Evolutionary conservation across 1,284 basidiomycete genomes (phyloP), one percentile per base, ranked within the genome.

Genomic region (Naganishia albida): DNA sequence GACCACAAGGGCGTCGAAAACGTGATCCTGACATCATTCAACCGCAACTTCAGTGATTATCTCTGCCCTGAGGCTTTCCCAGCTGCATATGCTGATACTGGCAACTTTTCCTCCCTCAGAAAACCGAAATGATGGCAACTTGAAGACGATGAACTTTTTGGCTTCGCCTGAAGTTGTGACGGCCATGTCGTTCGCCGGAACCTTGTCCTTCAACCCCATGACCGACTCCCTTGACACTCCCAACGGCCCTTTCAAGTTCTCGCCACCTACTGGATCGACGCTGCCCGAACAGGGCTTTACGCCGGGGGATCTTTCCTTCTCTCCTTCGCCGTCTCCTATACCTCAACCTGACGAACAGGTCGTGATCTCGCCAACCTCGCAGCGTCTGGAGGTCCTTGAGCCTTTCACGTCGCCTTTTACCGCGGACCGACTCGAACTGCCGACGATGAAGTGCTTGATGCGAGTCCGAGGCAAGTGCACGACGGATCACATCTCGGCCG

Each of bases 81-180:
- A n/a, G n/a, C n/a, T n/a, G n/a, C n/a, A n/a, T n/a, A n/a, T n/a
- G n/a, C n/a, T 2, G 3, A 20, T 49, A 65, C 38, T 68, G 84
- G 85, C 43, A 91, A 99, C 82, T 99, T 99, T 84, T 16, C 18
- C n/a, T 12, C 42, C 10, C 93, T 92, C n/a, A n/a, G n/a, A n/a
- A 79, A 93, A 91, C 2, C 87, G 96, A 70, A 99, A 99, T 78
- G 96, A 99, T 75, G 96, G 95, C 46, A 99, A 99, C 80, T 83
- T 85, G 67, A 83, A 89, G 70, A 99, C 95, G 20, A 95, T 96
- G 93, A 98, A 99, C 81, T 96, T 99, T 83, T 85, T 99, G 63
- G 93, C 95, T 20, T 97, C 94, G 8, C 96, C 96, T 0, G 96
- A 94, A 64, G 84, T 97, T 66, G 96, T 99, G 25, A 99, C 96